A percentile compares a stretch with the other conserved stretches of the same genome.
Conservation (phyloP, 1,284 basidiomycete genomes). For the Coniophora puteana region DNA sequence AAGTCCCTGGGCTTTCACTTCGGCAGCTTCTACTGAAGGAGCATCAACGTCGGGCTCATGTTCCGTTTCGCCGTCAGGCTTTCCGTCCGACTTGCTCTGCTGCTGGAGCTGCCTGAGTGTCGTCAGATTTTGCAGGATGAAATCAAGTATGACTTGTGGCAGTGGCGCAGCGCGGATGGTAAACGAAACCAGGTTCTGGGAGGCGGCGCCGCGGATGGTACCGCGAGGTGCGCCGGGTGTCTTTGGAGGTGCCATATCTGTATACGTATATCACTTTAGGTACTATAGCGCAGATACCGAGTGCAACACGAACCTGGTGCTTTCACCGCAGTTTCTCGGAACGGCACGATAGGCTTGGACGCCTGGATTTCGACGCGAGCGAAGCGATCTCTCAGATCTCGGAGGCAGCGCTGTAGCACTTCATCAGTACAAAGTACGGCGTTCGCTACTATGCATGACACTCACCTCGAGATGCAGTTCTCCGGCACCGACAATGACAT, state of each 20-base stretch:
- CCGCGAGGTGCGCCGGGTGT: slow-evolving; percentile 72
- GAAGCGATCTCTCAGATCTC: slow-evolving; percentile 93
- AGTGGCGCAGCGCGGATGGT: slow-evolving; percentile 82
- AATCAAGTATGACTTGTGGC: slow-evolving; percentile 64
- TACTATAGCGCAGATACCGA: slow-evolving; percentile 2
- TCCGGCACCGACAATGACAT: slow-evolving; percentile 95
- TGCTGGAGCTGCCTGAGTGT: slow-evolving; percentile 53
- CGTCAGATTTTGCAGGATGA: slow-evolving; percentile 73
- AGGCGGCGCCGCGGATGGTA: slow-evolving; percentile 69
- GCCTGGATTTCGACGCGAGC: slow-evolving; percentile 91
- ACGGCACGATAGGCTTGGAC: slow-evolving; percentile 96
- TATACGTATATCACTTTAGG: slow-evolving; percentile 15
- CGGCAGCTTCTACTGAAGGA: no score
- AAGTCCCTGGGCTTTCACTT: slow-evolving; percentile 45
- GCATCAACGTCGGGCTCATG: no score
- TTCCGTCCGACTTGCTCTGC: slow-evolving; percentile 34
- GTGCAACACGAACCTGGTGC: slow-evolving; percentile 51
- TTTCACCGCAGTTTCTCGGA: slow-evolving; percentile 91
- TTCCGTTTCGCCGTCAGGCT: slow-evolving; percentile 35
- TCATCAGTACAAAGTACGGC: not conserved
- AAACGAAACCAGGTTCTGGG: slow-evolving; percentile 77
- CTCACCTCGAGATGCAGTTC: slow-evolving; percentile 92
- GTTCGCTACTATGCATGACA: not conserved
- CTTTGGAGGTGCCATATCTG: slow-evolving; percentile 89
- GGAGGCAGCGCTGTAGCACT: slow-evolving; percentile 88